Evolutionary conservation across 306 rosid species (phyloP).

Genomic region (Mimosa pudica): DNA sequence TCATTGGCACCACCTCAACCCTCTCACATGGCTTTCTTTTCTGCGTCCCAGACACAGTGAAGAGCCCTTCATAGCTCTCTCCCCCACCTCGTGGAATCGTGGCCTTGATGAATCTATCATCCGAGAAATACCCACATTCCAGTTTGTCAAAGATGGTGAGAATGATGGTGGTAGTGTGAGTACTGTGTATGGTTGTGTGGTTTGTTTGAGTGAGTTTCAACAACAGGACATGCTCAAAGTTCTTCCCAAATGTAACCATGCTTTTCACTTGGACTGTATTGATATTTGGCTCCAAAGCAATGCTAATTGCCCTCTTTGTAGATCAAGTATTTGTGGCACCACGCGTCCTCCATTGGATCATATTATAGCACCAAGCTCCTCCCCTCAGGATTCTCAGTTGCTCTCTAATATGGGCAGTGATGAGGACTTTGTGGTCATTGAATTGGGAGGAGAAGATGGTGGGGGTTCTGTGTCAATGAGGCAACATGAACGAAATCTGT

Average conservation of each 20-base stretch:
- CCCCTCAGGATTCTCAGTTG: slow-evolving; percentile 68
- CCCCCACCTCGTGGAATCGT: slow-evolving; percentile 50
- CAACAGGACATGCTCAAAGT: slow-evolving; percentile 51
- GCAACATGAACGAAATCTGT: slow-evolving; percentile 44
- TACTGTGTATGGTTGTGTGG: slow-evolving; percentile 53
- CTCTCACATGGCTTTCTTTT: slow-evolving; percentile 50
- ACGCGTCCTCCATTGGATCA: slow-evolving; percentile 40
- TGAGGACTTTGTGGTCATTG: slow-evolving; percentile 76
- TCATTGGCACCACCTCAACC: slow-evolving; percentile 47
- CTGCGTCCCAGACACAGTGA: slow-evolving; percentile 41
- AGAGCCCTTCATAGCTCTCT: slow-evolving; percentile 62
- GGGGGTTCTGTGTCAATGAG: slow-evolving; percentile 36
- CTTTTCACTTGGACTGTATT: slow-evolving; percentile 71
- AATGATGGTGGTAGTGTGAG: background rate
- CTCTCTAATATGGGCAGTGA: slow-evolving; percentile 59
- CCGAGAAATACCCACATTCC: slow-evolving; percentile 57
- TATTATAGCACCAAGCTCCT: slow-evolving; percentile 72
- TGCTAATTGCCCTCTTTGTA: slow-evolving; percentile 70
- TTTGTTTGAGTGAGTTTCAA: slow-evolving; percentile 63
- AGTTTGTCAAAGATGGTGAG: slow-evolving; percentile 45
- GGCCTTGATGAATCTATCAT: slow-evolving; percentile 66
- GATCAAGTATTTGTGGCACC: slow-evolving; percentile 54
- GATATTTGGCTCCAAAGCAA: slow-evolving; percentile 68
- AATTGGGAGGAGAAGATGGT: slow-evolving; percentile 52
- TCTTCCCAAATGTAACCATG: slow-evolving; percentile 61